Evolutionary conservation across 2,329 filamentous ascomycete species (phyloP), one percentile per base, ranked within the genome.

Genomic region (Pseudogymnoascus sp.): DNA sequence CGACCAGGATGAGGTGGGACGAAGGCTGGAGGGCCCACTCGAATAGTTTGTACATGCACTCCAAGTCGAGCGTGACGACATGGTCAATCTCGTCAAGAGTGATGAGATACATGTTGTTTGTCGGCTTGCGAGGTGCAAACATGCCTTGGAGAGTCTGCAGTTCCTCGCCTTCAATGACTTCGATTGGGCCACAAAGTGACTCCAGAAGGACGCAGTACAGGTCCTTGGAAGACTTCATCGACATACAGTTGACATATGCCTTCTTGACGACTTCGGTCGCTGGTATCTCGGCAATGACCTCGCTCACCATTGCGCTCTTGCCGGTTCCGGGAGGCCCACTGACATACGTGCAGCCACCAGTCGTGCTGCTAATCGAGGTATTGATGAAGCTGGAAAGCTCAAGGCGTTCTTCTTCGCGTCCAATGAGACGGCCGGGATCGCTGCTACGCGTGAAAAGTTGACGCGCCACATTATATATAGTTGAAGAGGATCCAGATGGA

Each of bases 71-170:
- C 1, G 90, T 93, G 39, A 99, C 80, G 58, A 99, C 86, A 70
- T 96, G 90, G 70, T 99, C 94, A 63, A 99, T 93, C 76, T 99
- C 94, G 70, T 99, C 94, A 62, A 99, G 79, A 1, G 91, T 89
- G 30, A 99, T 85, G n/a, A 97, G 74, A 70, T 89, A 95, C 11
- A 89, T 82, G 18, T 33, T 33, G 2, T 77, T 73, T 2, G 74
- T 74, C 64, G 78, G 81, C 65, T 81, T 83, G 73, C 79, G 85
- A 30, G 86, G 80, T 54, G 88, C 75, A 70, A 97, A 93, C 61
- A 91, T 80, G 33, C 80, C 79, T 70, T 89, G 86, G 41, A 97
- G 76, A 36, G 82, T 80, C 5, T 84, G 80, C 60, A 87, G 82
- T 35, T 89, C 87, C 57, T 89, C 84, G 63, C 82, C 83, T 67